Evolutionary conservation across 345 rosid species (phyloP).

Genomic region (Aquilaria sinensis): DNA sequence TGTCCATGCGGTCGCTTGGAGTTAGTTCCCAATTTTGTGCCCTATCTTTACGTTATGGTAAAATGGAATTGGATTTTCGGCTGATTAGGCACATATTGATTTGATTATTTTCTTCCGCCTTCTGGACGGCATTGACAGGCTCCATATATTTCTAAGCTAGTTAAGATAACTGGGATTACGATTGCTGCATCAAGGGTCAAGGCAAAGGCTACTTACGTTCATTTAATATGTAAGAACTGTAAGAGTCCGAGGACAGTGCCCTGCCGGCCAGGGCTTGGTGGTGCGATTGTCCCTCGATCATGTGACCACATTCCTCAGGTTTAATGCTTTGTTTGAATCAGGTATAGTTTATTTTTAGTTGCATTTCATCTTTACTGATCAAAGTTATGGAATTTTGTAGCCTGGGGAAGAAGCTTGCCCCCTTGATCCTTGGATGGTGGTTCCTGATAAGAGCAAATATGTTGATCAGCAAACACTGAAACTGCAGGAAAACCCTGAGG

Average conservation of each 20-base stretch:
- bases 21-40: conserved; percentile 23
- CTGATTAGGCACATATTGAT: background rate
- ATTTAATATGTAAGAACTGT: conserved; percentile 84
- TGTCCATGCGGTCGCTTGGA: conserved; percentile 85
- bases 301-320: conserved; percentile 97
- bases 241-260: conserved; percentile 64
- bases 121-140: conserved; percentile 36
- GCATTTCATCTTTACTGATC: background rate
- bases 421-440: conserved; percentile 93
- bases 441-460: conserved; percentile 89
- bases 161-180: conserved; percentile 86
- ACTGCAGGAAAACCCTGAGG: conserved; percentile 97
- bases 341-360: background rate
- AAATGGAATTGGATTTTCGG: background rate
- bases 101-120: background rate
- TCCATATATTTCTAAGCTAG: conserved; percentile 73
- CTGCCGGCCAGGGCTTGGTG: conserved; percentile 95
- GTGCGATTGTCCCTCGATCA: conserved; percentile 90
- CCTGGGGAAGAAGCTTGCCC: conserved; percentile 94
- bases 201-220: conserved; percentile 90
- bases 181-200: conserved; percentile 94
- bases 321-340: background rate
- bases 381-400: conserved; percentile 28
- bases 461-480: conserved; percentile 97
- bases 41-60: background rate